Evolutionary conservation across 2,329 filamentous ascomycete genomes (phyloP), one percentile per base, ranked within the genome.

Genomic region (Cladosporium halotolerans): DNA sequence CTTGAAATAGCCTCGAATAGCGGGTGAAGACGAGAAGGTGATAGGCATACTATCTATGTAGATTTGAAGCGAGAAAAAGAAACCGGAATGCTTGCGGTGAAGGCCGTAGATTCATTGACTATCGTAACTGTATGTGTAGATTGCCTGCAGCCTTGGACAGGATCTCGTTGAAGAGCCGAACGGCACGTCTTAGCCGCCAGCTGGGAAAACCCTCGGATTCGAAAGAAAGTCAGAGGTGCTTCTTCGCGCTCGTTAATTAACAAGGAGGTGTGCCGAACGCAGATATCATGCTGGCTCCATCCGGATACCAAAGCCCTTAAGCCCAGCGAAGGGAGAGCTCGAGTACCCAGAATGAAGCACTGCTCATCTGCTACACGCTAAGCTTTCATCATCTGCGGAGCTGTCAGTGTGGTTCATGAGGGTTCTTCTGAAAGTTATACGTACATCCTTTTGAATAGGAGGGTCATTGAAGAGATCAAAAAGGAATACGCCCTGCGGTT

Each of bases 231-330:
- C 92, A 97, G 92, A 96, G 89, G 88, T 95, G 86, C 89, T 55
- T 87, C 80, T 86, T 89, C 83, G 91, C 93, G 92, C 96, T 84
- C 92, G 91, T 89, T 80, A 76, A 76, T 81, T 89, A 95, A 96
- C 90, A 97, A 96, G 92, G 86, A 84, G 80, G 80, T 96, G 92
- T 96, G 93, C 89, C 92, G 90, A 88, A 96, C 93, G 90, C 93
- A 85, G 81, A 90, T 90, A 84, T 97, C 93, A 99, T 82, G 78
- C 82, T 86, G 75, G 81, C 82, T 74, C 76, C 77, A 60, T 73
- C 73, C 78, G 76, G 76, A 72, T 83, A 80, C 76, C 74, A 80
- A 79, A 79, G 86, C 89, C 92, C 93, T 96, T 89, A 72, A 88
- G 90, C 91, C 88, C 84, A 76, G 75, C 80, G 75, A 82, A 82